Conservation (phyloP, 1,284 basidiomycete genomes). For the Cutaneotrichosporon mucoides region DNA sequence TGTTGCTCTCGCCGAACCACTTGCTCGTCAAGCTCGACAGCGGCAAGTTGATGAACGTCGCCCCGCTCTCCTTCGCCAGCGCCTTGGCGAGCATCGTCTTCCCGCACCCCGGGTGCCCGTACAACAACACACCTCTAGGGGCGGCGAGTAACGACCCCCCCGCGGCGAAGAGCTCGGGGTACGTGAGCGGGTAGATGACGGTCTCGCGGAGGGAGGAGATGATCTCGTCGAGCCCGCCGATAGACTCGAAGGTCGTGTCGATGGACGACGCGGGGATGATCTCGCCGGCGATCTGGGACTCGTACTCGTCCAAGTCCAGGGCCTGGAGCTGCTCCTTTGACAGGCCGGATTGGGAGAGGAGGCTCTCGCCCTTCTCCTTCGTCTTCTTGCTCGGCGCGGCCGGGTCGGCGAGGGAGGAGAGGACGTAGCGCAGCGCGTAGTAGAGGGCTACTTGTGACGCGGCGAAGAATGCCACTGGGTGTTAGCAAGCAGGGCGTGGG, state of each 20-base stretch:
- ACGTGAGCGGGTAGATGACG: conserved; percentile 92
- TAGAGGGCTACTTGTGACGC: conserved; percentile 54
- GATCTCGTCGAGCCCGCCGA: conserved; percentile 94
- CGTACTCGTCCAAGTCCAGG: conserved; percentile 54
- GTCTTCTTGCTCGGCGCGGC: conserved; percentile 30
- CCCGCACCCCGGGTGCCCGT: conserved; percentile 87
- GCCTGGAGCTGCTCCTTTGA: conserved; percentile 49
- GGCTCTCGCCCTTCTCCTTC: conserved; percentile 42
- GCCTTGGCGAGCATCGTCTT: conserved; percentile 96
- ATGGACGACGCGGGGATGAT: conserved; percentile 54
- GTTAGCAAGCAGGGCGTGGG: background rate
- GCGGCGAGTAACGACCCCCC: conserved; percentile 59
- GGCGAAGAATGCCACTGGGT: conserved; percentile 59
- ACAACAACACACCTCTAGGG: conserved; percentile 68
- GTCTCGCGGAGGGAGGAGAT: conserved; percentile 88
- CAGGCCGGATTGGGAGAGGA: conserved; percentile 41
- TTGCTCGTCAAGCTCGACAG: conserved; percentile 65
- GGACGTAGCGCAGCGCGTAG: conserved; percentile 47
- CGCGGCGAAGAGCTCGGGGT: conserved; percentile 80
- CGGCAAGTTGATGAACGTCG: conserved; percentile 91
- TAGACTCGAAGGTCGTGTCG: conserved; percentile 51
- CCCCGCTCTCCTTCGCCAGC: conserved; percentile 90
- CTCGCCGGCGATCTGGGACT: conserved; percentile 55
- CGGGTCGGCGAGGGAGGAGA: conserved; percentile 42
- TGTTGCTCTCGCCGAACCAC: conserved; percentile 99